A percentile compares a stretch with the other conserved stretches of the same genome.
These are phyloP conservation scores for Eimeria sp. DNA, from an alignment of 169 alveolate genomes.

Conservation along the genomic window DNA sequence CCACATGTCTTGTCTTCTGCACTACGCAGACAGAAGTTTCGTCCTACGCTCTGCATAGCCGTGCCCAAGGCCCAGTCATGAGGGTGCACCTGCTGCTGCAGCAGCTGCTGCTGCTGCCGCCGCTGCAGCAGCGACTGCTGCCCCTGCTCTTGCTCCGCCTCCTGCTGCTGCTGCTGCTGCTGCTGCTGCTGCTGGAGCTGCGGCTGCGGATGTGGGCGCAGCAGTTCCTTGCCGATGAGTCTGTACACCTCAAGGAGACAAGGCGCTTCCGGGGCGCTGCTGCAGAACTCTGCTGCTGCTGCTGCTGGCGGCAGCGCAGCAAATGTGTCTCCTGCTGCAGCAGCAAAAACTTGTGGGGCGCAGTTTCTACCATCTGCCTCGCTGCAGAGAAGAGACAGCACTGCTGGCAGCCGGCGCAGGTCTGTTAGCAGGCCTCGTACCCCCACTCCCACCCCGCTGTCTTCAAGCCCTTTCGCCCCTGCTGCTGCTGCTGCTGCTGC, in stretches of 20 bases:
- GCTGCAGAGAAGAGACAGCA: constrained; percentile 54
- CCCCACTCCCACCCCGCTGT: background rate
- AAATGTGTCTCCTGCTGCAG: constrained; percentile 32
- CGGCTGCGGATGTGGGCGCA: constrained; percentile 25
- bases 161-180: constrained; percentile 23
- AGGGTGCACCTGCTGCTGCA: constrained; percentile 74
- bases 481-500: constrained; percentile 4
- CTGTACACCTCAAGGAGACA: constrained; percentile 73
- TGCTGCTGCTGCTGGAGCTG: background rate
- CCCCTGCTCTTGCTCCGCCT: constrained; percentile 1
- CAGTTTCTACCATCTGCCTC: constrained; percentile 64
- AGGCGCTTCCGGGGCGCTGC: constrained; percentile 47
- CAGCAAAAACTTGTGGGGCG: constrained; percentile 40
- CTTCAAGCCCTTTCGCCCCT: background rate
- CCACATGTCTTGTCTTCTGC: constrained; percentile 64
- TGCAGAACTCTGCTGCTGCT: constrained; percentile 63
- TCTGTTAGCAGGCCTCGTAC: constrained; percentile 62
- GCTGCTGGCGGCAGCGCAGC: constrained; percentile 19
- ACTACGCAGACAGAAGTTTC: constrained; percentile 74
- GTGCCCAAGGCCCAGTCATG: constrained; percentile 67
- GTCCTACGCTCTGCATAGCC: constrained; percentile 53
- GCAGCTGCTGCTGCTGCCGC: constrained; percentile 34
- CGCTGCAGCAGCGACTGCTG: constrained; percentile 7
- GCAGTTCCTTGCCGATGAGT: constrained; percentile 62
- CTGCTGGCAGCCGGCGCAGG: constrained; percentile 36